phyloP scores from a whole-genome alignment of 2,329 filamentous ascomycete species.

The Arthroderma sp. region DNA sequence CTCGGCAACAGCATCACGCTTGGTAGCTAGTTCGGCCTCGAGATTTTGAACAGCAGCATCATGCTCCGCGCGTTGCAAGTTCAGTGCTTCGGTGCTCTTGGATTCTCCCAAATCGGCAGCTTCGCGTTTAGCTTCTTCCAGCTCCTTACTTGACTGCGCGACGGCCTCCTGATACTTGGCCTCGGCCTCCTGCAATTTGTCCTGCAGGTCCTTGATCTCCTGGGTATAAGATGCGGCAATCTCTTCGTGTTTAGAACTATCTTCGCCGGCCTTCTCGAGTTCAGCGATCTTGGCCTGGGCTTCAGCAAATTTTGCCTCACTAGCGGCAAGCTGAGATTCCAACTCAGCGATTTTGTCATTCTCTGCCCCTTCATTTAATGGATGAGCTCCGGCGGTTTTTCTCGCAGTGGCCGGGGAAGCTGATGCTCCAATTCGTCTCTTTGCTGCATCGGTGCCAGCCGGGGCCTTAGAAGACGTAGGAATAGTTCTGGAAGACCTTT shows the following conservation, averaged over 20 bases:
- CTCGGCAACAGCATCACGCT: constrained; percentile 8
- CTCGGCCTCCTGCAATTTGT: constrained; percentile 29
- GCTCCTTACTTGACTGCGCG: constrained; percentile 26
- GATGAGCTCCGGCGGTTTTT: constrained; percentile 11
- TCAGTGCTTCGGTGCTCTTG: constrained; percentile 25
- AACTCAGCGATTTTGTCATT: constrained; percentile 14
- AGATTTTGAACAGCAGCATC: constrained; percentile 19
- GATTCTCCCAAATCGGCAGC: constrained; percentile 28
- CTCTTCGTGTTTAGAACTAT: constrained; percentile 10
- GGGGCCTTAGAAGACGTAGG: constrained; percentile 10
- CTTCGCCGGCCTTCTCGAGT: constrained; percentile 9
- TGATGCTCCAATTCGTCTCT: constrained; percentile 2
- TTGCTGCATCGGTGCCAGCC: constrained; percentile 7
- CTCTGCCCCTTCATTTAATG: constrained; percentile 9
- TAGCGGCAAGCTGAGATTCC: constrained; percentile 14
- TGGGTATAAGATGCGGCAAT: constrained; percentile 12
- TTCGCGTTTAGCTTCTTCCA: constrained; percentile 29
- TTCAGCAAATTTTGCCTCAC: constrained; percentile 14
- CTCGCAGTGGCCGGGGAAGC: constrained; percentile 15
- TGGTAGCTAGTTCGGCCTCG: constrained; percentile 14
- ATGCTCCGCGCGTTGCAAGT: constrained; percentile 29
- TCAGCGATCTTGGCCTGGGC: constrained; percentile 10
- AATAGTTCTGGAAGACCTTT: constrained; percentile 8
- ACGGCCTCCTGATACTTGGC: constrained; percentile 27
- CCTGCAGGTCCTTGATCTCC: constrained; percentile 20